Evolutionary conservation across 352 stramenopile species (phyloP), one percentile per base, ranked within the genome.

Genomic region (Phytophthora cajani): DNA sequence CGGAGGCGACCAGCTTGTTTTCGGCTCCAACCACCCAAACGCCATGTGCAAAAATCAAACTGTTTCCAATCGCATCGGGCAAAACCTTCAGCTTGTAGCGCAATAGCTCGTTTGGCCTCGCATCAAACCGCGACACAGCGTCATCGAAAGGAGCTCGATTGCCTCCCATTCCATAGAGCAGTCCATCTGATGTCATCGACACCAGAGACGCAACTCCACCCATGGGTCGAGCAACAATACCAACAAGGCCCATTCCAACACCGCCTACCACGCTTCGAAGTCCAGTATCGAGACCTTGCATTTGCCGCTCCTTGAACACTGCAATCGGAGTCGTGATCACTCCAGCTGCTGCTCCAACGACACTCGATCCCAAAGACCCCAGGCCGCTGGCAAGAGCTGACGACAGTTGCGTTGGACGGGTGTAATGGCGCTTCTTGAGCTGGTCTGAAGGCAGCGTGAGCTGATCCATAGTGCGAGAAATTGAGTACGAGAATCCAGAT

Each of bases 11-110:
- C 5, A 80, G 40, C 12, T 75, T 19, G 21, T 65, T 75, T 25
- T 56, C 56, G 5, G 67, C 64, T 7, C 77, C 72, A 51, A 87
- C 67, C 3, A 91, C 60, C 81, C 86, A 95, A 23, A 88, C 49
- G 3, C 85, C 88, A 59, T 91, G 84, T 16, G 87, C 88, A 44
- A 86, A 88, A 32, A 88, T 72, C 5, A 95, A 77, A 49, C 71
- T 74, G 11, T 55, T 76, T 8, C 77, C 79, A 6, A 83, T 73
- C 1, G 78, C 76, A 53, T 92, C 78, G 6, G 73, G 71, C 2
- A 94, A 47, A 9, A 93, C 82, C 64, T 94, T 91, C 53, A 95
- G 68, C 63, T 92, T 92, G 69, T 91, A 92, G 11, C 88, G 87
- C 23, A 93, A 71, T 10, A 91, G 56, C 33, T 92, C 87, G 58